Evolutionary conservation across 139 green algal species (phyloP), one percentile per base, ranked within the genome.

Genomic region (Astrephomene gubernaculifera): DNA sequence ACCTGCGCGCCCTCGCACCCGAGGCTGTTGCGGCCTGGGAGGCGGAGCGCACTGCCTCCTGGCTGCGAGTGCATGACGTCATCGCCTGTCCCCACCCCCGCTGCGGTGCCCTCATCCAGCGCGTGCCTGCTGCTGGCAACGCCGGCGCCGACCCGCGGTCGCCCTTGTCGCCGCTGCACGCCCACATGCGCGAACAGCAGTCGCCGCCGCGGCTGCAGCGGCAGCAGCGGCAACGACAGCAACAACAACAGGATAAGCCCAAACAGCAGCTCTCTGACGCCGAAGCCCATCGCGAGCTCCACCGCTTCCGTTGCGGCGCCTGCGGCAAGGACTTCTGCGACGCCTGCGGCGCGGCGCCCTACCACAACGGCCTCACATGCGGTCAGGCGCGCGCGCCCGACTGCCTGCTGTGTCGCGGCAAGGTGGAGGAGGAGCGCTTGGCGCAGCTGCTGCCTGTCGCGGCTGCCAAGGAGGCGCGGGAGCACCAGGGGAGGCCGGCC

Each of bases 301-400:
- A 86, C 38, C 81, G 81, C 52, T 88, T 64, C 72, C 83, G 83
- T 45, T 88, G 83, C 63, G 35, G 57, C 49, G 73, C 74, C 27
- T 89, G 85, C 67, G 14, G 27, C 0, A 33, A 53, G 6, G 78
- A 81, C 75, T 89, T 89, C 53, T 89, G 85, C 68, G 85, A 85
- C 78, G 43, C 57, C 12, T 89, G 85, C 76, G 12, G 10, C 19
- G 69, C 76, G 27, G 43, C 44, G 68, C 85, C 85, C 9, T 89
- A 89, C 68, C 85, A 89, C 54, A 25, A 9, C 35, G 73, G 74
- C 53, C 54, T 81, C 9, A 84, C 75, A 12, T 88, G 84, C 65
- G 29, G 65, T 12, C 52, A 80, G 75, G 65, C 65, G 21, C 41
- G 33, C 24, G 75, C 84, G 36, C 84, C 84, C 2, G 35, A 71